These are phyloP conservation scores for Zopfochytrium polystomum DNA, from an alignment of 371 early-diverging fungal species.

Conservation along the genomic window DNA sequence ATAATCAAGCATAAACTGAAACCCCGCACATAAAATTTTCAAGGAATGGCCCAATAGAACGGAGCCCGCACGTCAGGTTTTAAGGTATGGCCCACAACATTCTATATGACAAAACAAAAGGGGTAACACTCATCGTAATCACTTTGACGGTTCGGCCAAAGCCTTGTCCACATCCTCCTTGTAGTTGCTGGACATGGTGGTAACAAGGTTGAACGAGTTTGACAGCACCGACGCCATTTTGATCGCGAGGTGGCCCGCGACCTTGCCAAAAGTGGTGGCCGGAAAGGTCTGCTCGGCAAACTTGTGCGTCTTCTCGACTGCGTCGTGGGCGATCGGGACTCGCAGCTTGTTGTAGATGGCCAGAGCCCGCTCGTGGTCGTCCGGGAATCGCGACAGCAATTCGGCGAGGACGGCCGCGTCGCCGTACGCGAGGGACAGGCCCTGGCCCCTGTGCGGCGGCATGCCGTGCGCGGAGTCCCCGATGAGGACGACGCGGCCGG, in stretches of 20 bases:
- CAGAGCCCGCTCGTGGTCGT: conserved; percentile 6
- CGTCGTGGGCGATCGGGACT: too few species aligned
- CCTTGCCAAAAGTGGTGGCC: neutral
- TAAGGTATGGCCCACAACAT: too few species aligned
- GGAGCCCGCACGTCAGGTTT: too few species aligned
- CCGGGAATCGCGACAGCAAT: conserved; percentile 2
- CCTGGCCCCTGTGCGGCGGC: conserved; percentile 18
- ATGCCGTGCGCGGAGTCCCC: conserved; percentile 28
- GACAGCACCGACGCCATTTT: too few species aligned
- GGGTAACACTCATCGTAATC: too few species aligned
- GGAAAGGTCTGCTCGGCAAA: neutral
- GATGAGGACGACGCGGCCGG: conserved; percentile 18
- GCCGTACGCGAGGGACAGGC: conserved; percentile 15
- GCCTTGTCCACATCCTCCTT: neutral
- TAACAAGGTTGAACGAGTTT: neutral
- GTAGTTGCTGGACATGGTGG: neutral
- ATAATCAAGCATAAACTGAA: too few species aligned
- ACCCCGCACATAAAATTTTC: too few species aligned
- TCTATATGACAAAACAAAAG: too few species aligned
- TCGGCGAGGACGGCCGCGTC: conserved; percentile 16
- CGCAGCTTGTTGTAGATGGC: conserved; percentile 12
- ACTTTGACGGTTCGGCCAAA: too few species aligned
- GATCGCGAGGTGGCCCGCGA: neutral
- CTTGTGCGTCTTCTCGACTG: conserved; percentile 12
- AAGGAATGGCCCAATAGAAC: too few species aligned